Base-by-base conservation (phyloP, 2,329 filamentous ascomycete genomes). In the Trichoderma sp. region DNA sequence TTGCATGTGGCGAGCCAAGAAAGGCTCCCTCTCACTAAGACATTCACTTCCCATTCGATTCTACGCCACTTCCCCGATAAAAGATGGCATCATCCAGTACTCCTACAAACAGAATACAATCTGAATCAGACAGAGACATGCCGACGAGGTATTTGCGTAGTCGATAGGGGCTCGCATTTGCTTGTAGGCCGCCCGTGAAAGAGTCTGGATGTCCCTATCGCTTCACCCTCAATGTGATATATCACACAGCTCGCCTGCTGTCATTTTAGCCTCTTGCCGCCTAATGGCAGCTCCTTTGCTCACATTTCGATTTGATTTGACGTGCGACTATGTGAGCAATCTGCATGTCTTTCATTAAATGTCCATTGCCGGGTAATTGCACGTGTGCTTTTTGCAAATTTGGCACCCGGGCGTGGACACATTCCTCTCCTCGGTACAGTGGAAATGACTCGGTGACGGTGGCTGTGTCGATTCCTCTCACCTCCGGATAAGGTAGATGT, bases 261-360 rank as follows among this genome's bases (percentile, higher is more conserved):
- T 47, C 30, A 66, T 56, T 30, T 34, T 36, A 34, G 58, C 30
- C 32, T 36, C 34, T 61, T 53, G 47, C 43, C 39, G 63, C 24
- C 63, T 30, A 56, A 66, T 56, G 34, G 53, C n/a, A 51, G 43
- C 43, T 51, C 43, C 43, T 21, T 3, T 51, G 43, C 43, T 51
- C 43, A 51, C 43, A 51, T 51, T 51, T 21, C n/a, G 43, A 51
- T 51, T 51, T 51, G 43, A 47, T 66, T 51, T 26, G 28, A 56
- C 32, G 14, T 36, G 28, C 51, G 63, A n/a, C 18, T 34, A 9
- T n/a, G 8, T 7, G 47, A 53, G 63, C 47, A 36, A 36, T 53
- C 63, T 66, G 63, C 63, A 66, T 21, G 43, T 66, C 63, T 34
- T 66, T 34, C 21, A 58, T 58, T 28, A n/a, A 34, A 57, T 57